Base-by-base conservation (phyloP, 2,329 filamentous ascomycete genomes). In the Penicillium brevicompactum region DNA sequence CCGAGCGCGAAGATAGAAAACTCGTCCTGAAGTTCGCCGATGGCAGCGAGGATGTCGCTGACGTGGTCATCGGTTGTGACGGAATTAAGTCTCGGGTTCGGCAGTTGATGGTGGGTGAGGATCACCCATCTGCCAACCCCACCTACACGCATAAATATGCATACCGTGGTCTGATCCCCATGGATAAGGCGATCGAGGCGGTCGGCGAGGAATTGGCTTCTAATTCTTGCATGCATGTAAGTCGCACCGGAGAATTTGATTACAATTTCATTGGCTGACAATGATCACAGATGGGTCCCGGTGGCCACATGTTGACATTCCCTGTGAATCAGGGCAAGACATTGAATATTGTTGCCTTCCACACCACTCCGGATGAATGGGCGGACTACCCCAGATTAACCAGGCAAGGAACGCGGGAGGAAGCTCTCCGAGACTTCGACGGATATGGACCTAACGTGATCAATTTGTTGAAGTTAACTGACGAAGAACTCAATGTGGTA, bases 301-400 rank as follows among this genome's bases (percentile, higher is more conserved):
- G 49, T 57, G 53, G 61, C 44, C 61, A 67, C 48, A 46, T 67
- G 37, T 55, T 67, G 10, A 61, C 58, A 30, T 55, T 68, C 14
- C 62, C 60, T 14, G 65, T 67, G 32, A 63, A 63, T 7, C 67
- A 67, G 42, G 56, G 64, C 18, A 63, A 66, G 38, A 57, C 58
- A n/a, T 58, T 76, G 21, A 75, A 74, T 54, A 64, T 75, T 40
- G 72, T 76, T 3, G 73, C 67, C 1, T 75, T 74, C 48, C 65
- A 71, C 5, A 67, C 66, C 14, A 67, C 22, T 10, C 41, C 41
- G 8, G 32, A 34, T 34, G 14, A 11, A 7, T 34, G 32, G 32
- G 32, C 32, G 32, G 32, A 34, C 14, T 34, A 34, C 32, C 32
- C 32, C 8, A 34, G 32, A 34, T 14, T 34, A 34, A 34, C 32